A percentile compares a stretch with the other conserved stretches of the same genome.
These are phyloP conservation scores for Ochetophila trinervis DNA, from an alignment of 306 rosid species.

Conservation along the genomic window DNA sequence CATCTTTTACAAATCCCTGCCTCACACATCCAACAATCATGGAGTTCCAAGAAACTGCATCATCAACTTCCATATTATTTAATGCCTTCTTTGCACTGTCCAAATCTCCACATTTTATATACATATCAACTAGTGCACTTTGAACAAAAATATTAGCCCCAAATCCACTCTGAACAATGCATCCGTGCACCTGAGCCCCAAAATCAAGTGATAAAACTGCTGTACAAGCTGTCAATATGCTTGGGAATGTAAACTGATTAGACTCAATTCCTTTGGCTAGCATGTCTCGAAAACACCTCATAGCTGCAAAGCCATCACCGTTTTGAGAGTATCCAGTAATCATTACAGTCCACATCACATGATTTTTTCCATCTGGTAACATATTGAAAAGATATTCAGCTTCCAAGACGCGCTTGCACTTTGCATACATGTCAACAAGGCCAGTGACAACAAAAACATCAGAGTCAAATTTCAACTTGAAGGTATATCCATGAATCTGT, in stretches of 20 bases:
- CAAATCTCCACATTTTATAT: conserved; percentile 74
- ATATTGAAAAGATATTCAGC: conserved; percentile 60
- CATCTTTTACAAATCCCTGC: conserved; percentile 61
- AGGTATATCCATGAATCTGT: conserved; percentile 64
- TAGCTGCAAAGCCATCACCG: conserved; percentile 60
- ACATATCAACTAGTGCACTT: conserved; percentile 83
- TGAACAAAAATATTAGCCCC: conserved; percentile 68
- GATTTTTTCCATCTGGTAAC: conserved; percentile 47
- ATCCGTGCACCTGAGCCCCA: conserved; percentile 76
- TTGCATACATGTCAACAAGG: conserved; percentile 88
- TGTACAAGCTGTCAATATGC: conserved; percentile 76
- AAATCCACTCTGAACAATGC: conserved; percentile 61
- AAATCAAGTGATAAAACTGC: conserved; percentile 50
- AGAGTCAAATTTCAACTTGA: conserved; percentile 48
- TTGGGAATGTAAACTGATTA: conserved; percentile 80
- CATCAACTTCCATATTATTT: conserved; percentile 61
- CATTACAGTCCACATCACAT: conserved; percentile 84
- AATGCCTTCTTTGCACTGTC: conserved; percentile 45
- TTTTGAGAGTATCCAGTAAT: conserved; percentile 85
- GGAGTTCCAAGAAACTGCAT: conserved; percentile 81
- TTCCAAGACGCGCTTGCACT: conserved; percentile 59
- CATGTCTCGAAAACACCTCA: conserved; percentile 63
- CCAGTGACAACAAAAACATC: conserved; percentile 63
- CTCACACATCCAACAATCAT: conserved; percentile 83
- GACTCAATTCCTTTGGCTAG: conserved; percentile 44